Percentiles rank a stretch among this genome's conserved stretches.
phyloP scores from a whole-genome alignment of 768 basidiomycete species.

The Suillus brevipes region DNA sequence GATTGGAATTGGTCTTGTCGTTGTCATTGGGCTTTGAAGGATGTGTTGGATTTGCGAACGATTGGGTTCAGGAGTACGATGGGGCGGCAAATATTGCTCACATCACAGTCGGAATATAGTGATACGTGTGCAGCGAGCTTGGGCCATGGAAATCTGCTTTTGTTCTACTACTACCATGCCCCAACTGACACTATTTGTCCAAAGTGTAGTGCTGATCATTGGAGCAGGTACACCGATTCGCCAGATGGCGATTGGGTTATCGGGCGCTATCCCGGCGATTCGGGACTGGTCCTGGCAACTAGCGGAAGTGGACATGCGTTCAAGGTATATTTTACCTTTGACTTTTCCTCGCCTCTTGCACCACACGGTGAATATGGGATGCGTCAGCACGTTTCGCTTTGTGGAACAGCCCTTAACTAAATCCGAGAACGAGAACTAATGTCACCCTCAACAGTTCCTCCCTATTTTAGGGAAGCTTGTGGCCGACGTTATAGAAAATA shows the following conservation, averaged over 20 bases:
- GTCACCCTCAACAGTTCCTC: constrained; percentile 61
- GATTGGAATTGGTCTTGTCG: neutral
- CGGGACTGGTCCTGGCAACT: constrained; percentile 75
- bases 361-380: neutral
- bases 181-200: neutral
- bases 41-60: neutral
- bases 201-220: neutral
- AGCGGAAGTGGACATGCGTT: constrained; percentile 87
- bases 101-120: neutral
- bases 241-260: constrained; percentile 89
- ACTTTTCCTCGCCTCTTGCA: neutral
- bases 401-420: neutral
- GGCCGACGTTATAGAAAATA: constrained; percentile 68
- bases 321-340: constrained; percentile 52
- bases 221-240: constrained; percentile 83
- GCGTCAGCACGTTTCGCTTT: neutral
- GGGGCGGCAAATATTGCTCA: neutral
- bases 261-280: constrained; percentile 62
- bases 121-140: neutral
- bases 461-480: constrained; percentile 82
- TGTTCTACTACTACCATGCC: neutral
- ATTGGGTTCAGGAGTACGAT: neutral
- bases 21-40: neutral
- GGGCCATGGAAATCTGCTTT: neutral
- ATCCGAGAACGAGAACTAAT: neutral